A percentile compares a stretch with the other conserved stretches of the same genome.
phyloP scores from a whole-genome alignment of 2,329 filamentous ascomycete genomes.

The Chalaropsis ovoidea region DNA sequence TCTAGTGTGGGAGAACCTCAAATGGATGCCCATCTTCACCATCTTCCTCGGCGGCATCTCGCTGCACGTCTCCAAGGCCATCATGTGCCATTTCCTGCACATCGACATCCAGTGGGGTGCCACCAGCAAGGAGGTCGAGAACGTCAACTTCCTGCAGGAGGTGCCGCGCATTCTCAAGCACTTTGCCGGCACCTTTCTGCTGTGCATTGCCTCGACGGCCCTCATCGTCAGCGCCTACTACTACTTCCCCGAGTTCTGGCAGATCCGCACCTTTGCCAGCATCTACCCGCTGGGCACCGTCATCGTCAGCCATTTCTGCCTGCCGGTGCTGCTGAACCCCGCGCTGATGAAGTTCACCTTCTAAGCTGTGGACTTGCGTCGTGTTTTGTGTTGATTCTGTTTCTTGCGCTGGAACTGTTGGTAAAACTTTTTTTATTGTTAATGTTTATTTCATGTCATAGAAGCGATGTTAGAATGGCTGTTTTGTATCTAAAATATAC shows the following conservation, averaged over 20 bases:
- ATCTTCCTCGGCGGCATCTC: conserved; percentile 39
- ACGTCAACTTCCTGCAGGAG: conserved; percentile 48
- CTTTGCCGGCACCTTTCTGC: conserved; percentile 43
- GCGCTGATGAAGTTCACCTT: conserved; percentile 43
- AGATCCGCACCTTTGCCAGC: conserved; percentile 47
- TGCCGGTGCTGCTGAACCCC: conserved; percentile 52
- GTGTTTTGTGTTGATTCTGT: conserved; percentile 5
- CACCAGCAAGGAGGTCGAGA: conserved; percentile 49
- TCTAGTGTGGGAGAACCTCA: conserved; percentile 46
- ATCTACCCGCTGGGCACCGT: conserved; percentile 48
- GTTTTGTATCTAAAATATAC: not conserved
- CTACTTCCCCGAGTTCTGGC: conserved; percentile 43
- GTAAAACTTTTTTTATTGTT: not conserved
- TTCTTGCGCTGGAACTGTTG: conserved; percentile 2
- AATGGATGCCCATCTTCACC: conserved; percentile 49
- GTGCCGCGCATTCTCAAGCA: conserved; percentile 44
- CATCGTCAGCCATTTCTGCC: conserved; percentile 45
- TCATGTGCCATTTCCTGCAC: conserved; percentile 37
- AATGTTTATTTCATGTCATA: not conserved
- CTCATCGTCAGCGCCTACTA: conserved; percentile 42
- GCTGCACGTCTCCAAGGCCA: conserved; percentile 36
- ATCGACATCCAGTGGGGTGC: conserved; percentile 43
- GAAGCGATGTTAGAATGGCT: not conserved
- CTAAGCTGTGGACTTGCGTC: conserved; percentile 13
- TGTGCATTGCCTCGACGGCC: conserved; percentile 38